phyloP scores from a whole-genome alignment of 2,329 filamentous ascomycete genomes.

The Tolypocladium album region DNA sequence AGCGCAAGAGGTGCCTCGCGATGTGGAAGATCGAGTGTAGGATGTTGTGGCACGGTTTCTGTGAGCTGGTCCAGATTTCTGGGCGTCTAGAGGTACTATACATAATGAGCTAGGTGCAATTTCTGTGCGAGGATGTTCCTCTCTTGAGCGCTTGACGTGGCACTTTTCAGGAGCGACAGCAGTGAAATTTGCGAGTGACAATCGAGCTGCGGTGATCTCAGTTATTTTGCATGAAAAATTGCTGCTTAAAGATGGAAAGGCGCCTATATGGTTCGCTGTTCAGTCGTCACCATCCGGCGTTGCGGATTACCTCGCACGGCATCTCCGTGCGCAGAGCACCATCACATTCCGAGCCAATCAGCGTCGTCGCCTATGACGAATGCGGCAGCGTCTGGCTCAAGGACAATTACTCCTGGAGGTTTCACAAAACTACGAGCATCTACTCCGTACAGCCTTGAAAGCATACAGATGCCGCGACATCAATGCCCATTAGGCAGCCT shows the following conservation, averaged over 20 bases:
- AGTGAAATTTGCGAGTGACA: too few relatives aligned
- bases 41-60: background rate
- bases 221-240: background rate
- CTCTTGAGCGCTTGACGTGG: background rate
- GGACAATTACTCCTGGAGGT: background rate
- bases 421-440: too few relatives aligned
- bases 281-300: background rate
- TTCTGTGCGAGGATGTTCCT: background rate
- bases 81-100: background rate
- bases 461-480: background rate
- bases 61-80: background rate
- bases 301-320: background rate
- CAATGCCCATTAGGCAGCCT: background rate
- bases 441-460: background rate
- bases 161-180: background rate
- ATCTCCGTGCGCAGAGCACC: background rate
- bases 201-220: background rate
- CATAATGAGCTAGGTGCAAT: background rate
- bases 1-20: background rate
- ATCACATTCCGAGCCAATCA: background rate
- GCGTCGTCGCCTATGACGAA: background rate
- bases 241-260: background rate
- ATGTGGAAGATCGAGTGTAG: background rate
- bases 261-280: background rate
- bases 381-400: background rate